These are phyloP conservation scores for Xerocomellus intermedius DNA, from an alignment of 768 basidiomycete genomes.

Conservation along the genomic window DNA sequence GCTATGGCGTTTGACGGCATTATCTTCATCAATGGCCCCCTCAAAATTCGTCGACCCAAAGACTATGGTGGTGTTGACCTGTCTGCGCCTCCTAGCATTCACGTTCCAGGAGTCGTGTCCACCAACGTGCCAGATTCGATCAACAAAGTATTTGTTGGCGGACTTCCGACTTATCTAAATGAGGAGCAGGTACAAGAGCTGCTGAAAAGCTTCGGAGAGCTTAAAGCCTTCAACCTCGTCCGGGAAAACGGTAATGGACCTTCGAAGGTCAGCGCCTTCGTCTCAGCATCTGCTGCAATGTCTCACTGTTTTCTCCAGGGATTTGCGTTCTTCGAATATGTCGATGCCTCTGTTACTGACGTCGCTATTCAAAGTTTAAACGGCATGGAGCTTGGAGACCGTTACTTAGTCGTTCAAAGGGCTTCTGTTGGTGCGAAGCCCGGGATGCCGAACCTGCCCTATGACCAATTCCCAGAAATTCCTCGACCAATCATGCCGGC, in stretches of 20 bases:
- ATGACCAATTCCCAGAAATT: conserved; percentile 79
- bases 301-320: conserved; percentile 52
- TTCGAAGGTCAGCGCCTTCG: conserved; percentile 64
- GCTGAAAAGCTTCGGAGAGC: conserved; percentile 94
- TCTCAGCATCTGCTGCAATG: background rate
- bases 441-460: conserved; percentile 63
- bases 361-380: conserved; percentile 95
- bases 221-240: conserved; percentile 97
- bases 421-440: conserved; percentile 92
- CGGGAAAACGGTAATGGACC: conserved; percentile 87
- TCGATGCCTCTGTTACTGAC: conserved; percentile 85
- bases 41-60: conserved; percentile 97
- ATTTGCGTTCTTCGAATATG: conserved; percentile 99
- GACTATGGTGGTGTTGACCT: conserved; percentile 87
- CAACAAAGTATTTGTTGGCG: conserved; percentile 98
- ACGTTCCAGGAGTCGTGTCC: conserved; percentile 94
- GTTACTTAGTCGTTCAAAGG: conserved; percentile 92
- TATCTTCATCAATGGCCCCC: conserved; percentile 91
- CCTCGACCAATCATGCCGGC: conserved; percentile 88
- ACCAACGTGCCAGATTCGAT: conserved; percentile 96
- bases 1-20: conserved; percentile 98
- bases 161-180: conserved; percentile 90
- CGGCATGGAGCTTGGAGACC: conserved; percentile 97
- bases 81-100: conserved; percentile 57
- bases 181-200: conserved; percentile 99